Percentiles rank a stretch among this genome's conserved stretches.
Evolutionary conservation across 2,329 filamentous ascomycete genomes (phyloP).

Genomic region (Xylaria arbuscula): DNA sequence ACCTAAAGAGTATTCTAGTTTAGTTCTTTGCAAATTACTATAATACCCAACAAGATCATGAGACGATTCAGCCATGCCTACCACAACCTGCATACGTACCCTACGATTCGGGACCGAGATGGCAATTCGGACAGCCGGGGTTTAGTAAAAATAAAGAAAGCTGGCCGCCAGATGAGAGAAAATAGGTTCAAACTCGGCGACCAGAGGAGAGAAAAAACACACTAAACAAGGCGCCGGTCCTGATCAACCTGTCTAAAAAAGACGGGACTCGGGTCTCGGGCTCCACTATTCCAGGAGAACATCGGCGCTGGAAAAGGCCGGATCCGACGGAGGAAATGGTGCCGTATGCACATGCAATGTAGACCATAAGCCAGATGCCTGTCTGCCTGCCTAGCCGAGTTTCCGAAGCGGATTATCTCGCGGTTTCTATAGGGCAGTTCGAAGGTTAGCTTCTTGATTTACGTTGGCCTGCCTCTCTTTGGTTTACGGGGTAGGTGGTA

Average conservation of each 20-base stretch:
- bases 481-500: not conserved
- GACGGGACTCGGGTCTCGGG: slow-evolving; percentile 21
- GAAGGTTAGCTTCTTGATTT: not conserved
- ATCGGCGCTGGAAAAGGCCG: slow-evolving; percentile 15
- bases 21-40: too few relatives aligned
- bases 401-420: not conserved
- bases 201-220: not conserved
- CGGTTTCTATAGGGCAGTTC: not conserved
- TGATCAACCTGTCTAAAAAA: not conserved
- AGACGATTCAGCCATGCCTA: not conserved
- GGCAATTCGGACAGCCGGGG: not conserved
- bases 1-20: not conserved
- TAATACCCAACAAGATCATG: not conserved
- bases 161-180: not conserved
- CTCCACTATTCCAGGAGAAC: slow-evolving; percentile 26
- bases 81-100: too few relatives aligned
- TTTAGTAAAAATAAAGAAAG: not conserved
- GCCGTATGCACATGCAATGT: slow-evolving; percentile 19
- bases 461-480: not conserved
- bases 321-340: slow-evolving; percentile 7
- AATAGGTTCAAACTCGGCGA: slow-evolving; percentile 18
- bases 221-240: slow-evolving; percentile 7
- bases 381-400: not conserved
- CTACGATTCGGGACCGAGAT: too few relatives aligned
- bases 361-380: not conserved